Base-by-base conservation (phyloP, 352 stramenopile genomes). In the Paralagenidium karlingii region DNA sequence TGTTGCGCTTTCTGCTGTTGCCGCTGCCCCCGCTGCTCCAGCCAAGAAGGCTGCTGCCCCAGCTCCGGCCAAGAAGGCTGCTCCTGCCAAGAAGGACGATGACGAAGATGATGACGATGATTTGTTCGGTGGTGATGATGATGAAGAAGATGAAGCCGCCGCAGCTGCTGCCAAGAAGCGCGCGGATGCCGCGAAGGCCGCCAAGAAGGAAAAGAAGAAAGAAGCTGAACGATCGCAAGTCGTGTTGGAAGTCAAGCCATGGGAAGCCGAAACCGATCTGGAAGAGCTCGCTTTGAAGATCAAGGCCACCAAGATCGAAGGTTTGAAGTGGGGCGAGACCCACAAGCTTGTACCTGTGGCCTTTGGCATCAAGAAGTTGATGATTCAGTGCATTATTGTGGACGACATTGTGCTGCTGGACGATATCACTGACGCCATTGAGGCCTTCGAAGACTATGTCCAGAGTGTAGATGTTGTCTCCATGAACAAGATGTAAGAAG, bases 401-500 rank as follows among this genome's bases (percentile, higher is more conserved):
- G 64, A 78, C 45, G 53, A 58, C 34, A 43, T 69, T 24, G 58
- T 79, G 32, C 39, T 61, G 25, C 47, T 78, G 20, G 63, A 78
- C 47, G 63, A 74, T 38, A 64, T 82, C 47, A 68, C 61, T 24
- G 68, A 82, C n/a, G 38, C 40, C 20, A 82, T 82, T 28, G 52
- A 60, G 29, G 12, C 38, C 18, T 60, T 81, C 45, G 69, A 81
- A 37, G 66, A 82, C 40, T 45, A 67, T 13, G 63, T 82, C 24
- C 68, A 82, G 49, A 60, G 39, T 18, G 68, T 82, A 10, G 63
- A 81, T 29, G 54, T 82, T 9, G 56, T 54, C 12, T 68, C 60
- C 24, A 81, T 82, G 65, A 77, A 75, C 53, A 71, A 71, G 46
- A 53, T 71, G 30, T 74, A 71, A 63, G 38, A n/a, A n/a, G n/a